phyloP scores from a whole-genome alignment of 192 early-diverging fungal species.

The Coemansia sp. region DNA sequence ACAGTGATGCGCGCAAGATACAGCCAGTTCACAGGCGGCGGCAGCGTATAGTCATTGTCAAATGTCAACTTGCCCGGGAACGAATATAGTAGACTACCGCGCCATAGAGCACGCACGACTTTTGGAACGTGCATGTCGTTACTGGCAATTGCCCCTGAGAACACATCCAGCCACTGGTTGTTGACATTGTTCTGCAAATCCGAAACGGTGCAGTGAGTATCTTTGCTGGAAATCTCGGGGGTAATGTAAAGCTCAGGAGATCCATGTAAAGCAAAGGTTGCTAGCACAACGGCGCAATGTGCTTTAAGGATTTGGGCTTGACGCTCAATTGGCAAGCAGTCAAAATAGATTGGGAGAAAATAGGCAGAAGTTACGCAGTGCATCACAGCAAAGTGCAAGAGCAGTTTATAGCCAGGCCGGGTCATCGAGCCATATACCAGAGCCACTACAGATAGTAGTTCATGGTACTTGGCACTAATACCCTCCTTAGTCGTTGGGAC shows the following conservation, averaged over 20 bases:
- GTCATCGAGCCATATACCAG: conserved; percentile 43
- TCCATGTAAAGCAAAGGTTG: conserved; percentile 42
- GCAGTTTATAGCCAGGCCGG: conserved; percentile 21
- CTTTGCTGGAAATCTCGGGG: conserved; percentile 25
- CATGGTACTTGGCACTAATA: conserved; percentile 39
- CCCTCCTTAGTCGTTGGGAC: conserved; percentile 31
- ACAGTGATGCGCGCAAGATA: conserved; percentile 28
- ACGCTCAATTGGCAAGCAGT: conserved; percentile 39
- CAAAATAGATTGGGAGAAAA: conserved; percentile 52
- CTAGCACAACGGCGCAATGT: conserved; percentile 28
- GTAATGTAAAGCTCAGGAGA: conserved; percentile 43
- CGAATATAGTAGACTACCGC: conserved; percentile 45
- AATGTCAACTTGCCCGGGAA: not conserved
- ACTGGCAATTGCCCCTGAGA: conserved; percentile 48
- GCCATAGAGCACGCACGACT: conserved; percentile 55
- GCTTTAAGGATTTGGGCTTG: conserved; percentile 47
- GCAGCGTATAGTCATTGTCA: conserved; percentile 11
- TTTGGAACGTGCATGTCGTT: conserved; percentile 61
- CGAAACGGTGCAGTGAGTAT: conserved; percentile 3
- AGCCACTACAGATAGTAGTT: conserved; percentile 38
- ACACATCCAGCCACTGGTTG: conserved; percentile 54
- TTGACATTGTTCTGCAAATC: not conserved
- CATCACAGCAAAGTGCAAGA: conserved; percentile 42
- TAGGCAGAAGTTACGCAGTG: conserved; percentile 59
- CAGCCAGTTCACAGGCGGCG: conserved; percentile 38